Conservation (phyloP, 2,329 filamentous ascomycete genomes). For the Epichloe typhina region DNA sequence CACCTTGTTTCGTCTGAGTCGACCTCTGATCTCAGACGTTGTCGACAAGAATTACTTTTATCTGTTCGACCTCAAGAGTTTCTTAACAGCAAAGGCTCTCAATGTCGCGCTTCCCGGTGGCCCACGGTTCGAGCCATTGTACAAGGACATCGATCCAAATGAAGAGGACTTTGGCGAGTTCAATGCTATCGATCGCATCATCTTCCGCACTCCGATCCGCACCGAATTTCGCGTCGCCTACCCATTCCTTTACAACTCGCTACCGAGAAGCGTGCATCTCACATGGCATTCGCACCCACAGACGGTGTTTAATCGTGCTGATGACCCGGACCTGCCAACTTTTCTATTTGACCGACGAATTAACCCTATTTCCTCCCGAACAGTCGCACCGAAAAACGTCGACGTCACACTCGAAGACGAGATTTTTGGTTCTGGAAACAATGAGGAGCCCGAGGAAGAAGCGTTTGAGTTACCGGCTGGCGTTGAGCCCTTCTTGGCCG, state of each 20-base stretch:
- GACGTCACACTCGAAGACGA: slow-evolving; percentile 85
- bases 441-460: slow-evolving; percentile 62
- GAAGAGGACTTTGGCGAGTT: slow-evolving; percentile 99
- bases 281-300: slow-evolving; percentile 93
- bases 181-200: slow-evolving; percentile 98
- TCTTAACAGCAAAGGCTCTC: slow-evolving; percentile 88
- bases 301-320: slow-evolving; percentile 76
- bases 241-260: slow-evolving; percentile 89
- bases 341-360: slow-evolving; percentile 98
- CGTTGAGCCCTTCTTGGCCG: slow-evolving; percentile 76
- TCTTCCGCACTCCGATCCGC: slow-evolving; percentile 87
- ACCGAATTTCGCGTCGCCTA: slow-evolving; percentile 94
- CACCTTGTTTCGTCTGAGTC: slow-evolving; percentile 79
- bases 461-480: slow-evolving; percentile 71
- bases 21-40: slow-evolving; percentile 79
- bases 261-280: slow-evolving; percentile 85
- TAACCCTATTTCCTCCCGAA: slow-evolving; percentile 91
- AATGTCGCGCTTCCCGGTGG: slow-evolving; percentile 98
- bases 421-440: slow-evolving; percentile 70
- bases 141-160: slow-evolving; percentile 97
- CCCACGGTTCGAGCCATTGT: slow-evolving; percentile 88
- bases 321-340: slow-evolving; percentile 79
- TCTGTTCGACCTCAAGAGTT: slow-evolving; percentile 90
- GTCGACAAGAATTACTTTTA: slow-evolving; percentile 97
- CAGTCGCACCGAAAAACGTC: slow-evolving; percentile 89